Base-by-base conservation (phyloP, 2,329 filamentous ascomycete species). In the Exophiala calicioides region DNA sequence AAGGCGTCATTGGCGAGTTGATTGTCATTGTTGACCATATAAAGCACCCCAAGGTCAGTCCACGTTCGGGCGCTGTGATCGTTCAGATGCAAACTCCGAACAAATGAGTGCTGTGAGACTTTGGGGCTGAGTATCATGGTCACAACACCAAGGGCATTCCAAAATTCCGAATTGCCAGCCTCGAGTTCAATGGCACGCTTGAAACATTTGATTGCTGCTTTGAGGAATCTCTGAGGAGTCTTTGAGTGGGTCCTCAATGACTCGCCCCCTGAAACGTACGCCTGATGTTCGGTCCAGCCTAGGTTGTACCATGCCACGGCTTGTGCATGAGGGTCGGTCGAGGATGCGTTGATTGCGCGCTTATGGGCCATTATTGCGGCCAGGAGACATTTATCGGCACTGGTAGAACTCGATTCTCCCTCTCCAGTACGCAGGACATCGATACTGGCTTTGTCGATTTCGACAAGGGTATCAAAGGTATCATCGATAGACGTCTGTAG, bases 271-370 rank as follows among this genome's bases (percentile, higher is more conserved):
- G 64, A 26, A 77, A 78, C 15, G 62, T 94, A 88, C 1, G 90
- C 87, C 33, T 85, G 81, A 63, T 93, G 82, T 65, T 98, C 93
- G 1, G 88, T 87, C 88, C 90, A 97, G 31, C 93, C 93, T 13
- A 98, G 74, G 61, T 98, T 98, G 68, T 95, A 98, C 78, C 91
- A 93, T 0, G 90, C 88, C n/a, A 97, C 88, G 1, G 93, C 88
- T 67, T 94, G 90, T 3, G 91, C 90, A 64, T 96, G 88, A 5
- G 81, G 65, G 61, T 98, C 90, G 48, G 83, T 74, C 1, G 82
- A 72, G 12, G 85, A 85, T 29, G 83, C 79, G 57, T 86, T 72
- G 10, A 97, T 83, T 5, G 90, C 90, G 54, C 88, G 81, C 65
- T 97, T 98, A 65, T 94, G 88, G 4, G 88, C 86, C 13, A 97